Percentiles rank a stretch among this genome's conserved stretches.
These are phyloP conservation scores for Tremellales sp. DNA, from an alignment of 1,284 basidiomycete species.

Conservation along the genomic window DNA sequence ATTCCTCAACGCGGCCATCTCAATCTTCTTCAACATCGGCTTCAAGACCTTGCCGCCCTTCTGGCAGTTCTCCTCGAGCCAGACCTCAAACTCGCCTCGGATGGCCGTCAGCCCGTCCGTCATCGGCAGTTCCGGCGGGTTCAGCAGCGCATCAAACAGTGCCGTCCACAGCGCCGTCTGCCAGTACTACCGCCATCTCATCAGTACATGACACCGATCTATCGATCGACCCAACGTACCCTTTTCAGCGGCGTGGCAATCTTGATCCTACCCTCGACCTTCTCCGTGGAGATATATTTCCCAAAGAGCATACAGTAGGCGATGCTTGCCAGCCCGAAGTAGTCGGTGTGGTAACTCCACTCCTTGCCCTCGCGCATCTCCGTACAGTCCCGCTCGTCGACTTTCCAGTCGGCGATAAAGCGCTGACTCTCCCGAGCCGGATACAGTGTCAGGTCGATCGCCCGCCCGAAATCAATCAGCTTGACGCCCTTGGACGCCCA, in stretches of 20 bases:
- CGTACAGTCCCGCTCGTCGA: slow-evolving; percentile 81
- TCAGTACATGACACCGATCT: not conserved
- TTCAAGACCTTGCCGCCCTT: slow-evolving; percentile 83
- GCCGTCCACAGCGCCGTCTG: slow-evolving; percentile 80
- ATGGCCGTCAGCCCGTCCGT: slow-evolving; percentile 63
- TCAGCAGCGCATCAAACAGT: slow-evolving; percentile 83
- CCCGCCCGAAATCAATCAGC: slow-evolving; percentile 94
- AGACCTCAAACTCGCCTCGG: slow-evolving; percentile 76
- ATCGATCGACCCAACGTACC: slow-evolving; percentile 27
- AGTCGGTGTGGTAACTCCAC: slow-evolving; percentile 95
- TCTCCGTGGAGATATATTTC: slow-evolving; percentile 75
- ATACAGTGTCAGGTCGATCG: slow-evolving; percentile 80
- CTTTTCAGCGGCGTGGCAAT: slow-evolving; percentile 77
- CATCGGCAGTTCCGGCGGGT: slow-evolving; percentile 69
- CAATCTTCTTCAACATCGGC: slow-evolving; percentile 58
- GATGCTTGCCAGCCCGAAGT: slow-evolving; percentile 88
- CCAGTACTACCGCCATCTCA: slow-evolving; percentile 63
- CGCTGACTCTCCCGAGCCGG: slow-evolving; percentile 60
- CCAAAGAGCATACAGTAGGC: slow-evolving; percentile 95
- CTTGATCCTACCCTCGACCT: slow-evolving; percentile 51
- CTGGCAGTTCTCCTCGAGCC: slow-evolving; percentile 72
- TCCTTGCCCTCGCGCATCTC: slow-evolving; percentile 78
- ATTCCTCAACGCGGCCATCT: slow-evolving; percentile 34
- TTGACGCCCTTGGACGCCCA: slow-evolving; percentile 86
- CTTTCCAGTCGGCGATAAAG: slow-evolving; percentile 84